These are phyloP conservation scores for Penicillium turbatum DNA, from an alignment of 495 filamentous ascomycete species.

Conservation along the genomic window DNA sequence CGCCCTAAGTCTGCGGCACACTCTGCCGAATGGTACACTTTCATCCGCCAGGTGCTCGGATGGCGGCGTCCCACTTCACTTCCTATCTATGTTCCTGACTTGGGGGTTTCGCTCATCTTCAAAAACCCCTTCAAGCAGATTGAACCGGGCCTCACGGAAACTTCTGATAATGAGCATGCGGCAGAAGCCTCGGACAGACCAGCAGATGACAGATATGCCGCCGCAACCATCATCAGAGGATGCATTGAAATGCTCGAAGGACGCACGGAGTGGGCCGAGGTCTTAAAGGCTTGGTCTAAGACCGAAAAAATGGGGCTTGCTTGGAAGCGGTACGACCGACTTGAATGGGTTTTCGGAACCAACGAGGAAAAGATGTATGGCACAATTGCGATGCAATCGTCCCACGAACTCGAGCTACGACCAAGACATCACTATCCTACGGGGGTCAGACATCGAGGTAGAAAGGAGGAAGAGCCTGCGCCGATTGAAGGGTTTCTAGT, in stretches of 20 bases:
- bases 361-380: slow-evolving; percentile 75
- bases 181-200: slow-evolving; percentile 40
- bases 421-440: slow-evolving; percentile 69
- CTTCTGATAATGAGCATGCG: slow-evolving; percentile 35
- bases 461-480: slow-evolving; percentile 52
- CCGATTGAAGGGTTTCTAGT: slow-evolving; percentile 72
- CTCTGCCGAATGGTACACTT: slow-evolving; percentile 73
- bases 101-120: slow-evolving; percentile 60
- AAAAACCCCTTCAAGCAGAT: slow-evolving; percentile 58
- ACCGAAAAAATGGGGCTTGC: slow-evolving; percentile 65
- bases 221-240: slow-evolving; percentile 50
- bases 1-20: slow-evolving; percentile 60
- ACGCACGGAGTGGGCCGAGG: slow-evolving; percentile 58
- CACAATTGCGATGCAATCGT: slow-evolving; percentile 65
- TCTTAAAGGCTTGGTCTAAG: slow-evolving; percentile 56
- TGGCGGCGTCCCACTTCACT: slow-evolving; percentile 54
- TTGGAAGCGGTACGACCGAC: slow-evolving; percentile 71
- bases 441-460: slow-evolving; percentile 33
- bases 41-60: slow-evolving; percentile 58
- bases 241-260: slow-evolving; percentile 59
- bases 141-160: slow-evolving; percentile 41
- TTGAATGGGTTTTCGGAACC: slow-evolving; percentile 69
- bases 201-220: slow-evolving; percentile 51
- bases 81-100: slow-evolving; percentile 64
- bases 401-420: slow-evolving; percentile 70